phyloP scores from a whole-genome alignment of 2,329 filamentous ascomycete genomes.

The Talaromyces piceae region DNA sequence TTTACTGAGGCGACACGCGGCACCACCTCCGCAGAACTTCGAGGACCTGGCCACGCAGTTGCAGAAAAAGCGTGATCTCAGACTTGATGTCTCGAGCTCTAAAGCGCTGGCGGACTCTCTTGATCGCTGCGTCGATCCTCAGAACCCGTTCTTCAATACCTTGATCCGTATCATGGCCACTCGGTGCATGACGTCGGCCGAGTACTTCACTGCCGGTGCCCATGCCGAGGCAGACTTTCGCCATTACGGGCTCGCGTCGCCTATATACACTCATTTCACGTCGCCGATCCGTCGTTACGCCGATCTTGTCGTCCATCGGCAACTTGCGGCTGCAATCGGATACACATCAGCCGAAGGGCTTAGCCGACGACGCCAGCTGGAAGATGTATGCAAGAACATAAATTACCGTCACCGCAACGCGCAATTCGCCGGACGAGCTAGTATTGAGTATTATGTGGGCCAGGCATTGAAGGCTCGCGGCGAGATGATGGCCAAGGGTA shows the following conservation, averaged over 20 bases:
- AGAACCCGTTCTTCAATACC: conserved; percentile 96
- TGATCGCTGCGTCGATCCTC: conserved; percentile 69
- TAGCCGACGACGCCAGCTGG: conserved; percentile 74
- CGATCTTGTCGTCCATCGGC: conserved; percentile 88
- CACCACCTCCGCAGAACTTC: conserved; percentile 92
- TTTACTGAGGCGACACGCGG: conserved; percentile 81
- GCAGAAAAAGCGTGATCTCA: conserved; percentile 73
- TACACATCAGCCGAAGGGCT: conserved; percentile 78
- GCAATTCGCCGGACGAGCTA: conserved; percentile 87
- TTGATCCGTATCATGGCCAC: conserved; percentile 95
- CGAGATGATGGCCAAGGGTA: conserved; percentile 30
- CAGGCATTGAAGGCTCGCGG: conserved; percentile 78
- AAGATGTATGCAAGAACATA: conserved; percentile 96
- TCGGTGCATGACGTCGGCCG: conserved; percentile 97
- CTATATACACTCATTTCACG: conserved; percentile 98
- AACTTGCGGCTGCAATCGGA: conserved; percentile 89
- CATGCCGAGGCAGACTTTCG: conserved; percentile 91
- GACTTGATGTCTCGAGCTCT: conserved; percentile 76
- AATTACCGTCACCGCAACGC: conserved; percentile 96
- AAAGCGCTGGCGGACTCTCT: conserved; percentile 90
- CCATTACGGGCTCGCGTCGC: conserved; percentile 90
- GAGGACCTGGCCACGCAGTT: conserved; percentile 89
- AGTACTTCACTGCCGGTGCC: conserved; percentile 94
- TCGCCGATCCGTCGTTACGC: conserved; percentile 95
- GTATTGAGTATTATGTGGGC: conserved; percentile 95